Evolutionary conservation across 495 filamentous ascomycete species (phyloP).

Genomic region (Tuber umbilicatum): DNA sequence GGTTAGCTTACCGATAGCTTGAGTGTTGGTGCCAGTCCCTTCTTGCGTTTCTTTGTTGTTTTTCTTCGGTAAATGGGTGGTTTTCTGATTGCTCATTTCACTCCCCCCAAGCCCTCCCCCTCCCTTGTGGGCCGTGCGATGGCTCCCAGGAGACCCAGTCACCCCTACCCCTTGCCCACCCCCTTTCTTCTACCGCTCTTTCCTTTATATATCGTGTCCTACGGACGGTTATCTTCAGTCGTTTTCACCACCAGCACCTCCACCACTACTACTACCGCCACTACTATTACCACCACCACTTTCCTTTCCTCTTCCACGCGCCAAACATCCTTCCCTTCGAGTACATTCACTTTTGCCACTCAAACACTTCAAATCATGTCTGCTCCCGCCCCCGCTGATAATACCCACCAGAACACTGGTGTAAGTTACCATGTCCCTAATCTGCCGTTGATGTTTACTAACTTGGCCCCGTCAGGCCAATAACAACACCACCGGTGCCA

Average conservation of each 20-base stretch:
- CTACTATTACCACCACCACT: neutral
- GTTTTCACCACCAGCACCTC: constrained; percentile 5
- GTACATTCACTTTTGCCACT: constrained; percentile 9
- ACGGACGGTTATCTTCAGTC: constrained; percentile 16
- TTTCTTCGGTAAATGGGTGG: constrained; percentile 17
- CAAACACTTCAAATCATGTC: constrained; percentile 19
- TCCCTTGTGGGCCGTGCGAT: constrained; percentile 31
- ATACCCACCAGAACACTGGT: neutral
- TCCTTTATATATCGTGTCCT: constrained; percentile 31
- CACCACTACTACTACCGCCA: no score
- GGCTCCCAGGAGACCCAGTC: constrained; percentile 25
- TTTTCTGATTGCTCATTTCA: constrained; percentile 34
- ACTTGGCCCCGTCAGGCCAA: constrained; percentile 11
- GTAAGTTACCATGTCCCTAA: constrained; percentile 13
- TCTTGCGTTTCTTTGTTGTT: neutral
- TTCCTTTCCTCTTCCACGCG: constrained; percentile 11
- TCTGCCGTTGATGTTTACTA: constrained; percentile 5
- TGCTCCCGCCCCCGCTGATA: constrained; percentile 15
- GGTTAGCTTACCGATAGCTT: neutral
- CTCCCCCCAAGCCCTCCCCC: constrained; percentile 26
- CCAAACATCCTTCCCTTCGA: neutral
- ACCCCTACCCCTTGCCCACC: constrained; percentile 9
- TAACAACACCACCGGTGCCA: neutral
- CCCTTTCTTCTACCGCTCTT: constrained; percentile 8
- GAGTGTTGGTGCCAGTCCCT: neutral